These are phyloP conservation scores for Cadophora gregata DNA, from an alignment of 2,329 filamentous ascomycete genomes.

Conservation along the genomic window DNA sequence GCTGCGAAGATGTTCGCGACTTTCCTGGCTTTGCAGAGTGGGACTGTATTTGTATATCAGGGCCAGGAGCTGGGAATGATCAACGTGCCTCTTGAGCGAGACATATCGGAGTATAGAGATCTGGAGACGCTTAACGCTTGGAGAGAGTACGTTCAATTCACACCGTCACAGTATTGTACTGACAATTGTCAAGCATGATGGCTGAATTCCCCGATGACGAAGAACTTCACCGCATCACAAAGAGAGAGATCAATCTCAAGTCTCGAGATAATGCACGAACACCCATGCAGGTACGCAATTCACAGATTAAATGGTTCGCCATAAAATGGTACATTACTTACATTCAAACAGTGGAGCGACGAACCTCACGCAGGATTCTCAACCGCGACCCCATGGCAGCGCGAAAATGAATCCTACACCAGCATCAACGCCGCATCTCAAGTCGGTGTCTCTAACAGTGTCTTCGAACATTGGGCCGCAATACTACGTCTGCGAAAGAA, in stretches of 20 bases:
- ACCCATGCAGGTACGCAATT: constrained; percentile 58
- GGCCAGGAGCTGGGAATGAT: constrained; percentile 66
- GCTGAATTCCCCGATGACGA: constrained; percentile 46
- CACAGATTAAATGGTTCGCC: background rate
- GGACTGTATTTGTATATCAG: constrained; percentile 65
- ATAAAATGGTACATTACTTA: background rate
- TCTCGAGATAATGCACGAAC: constrained; percentile 73
- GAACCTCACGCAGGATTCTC: constrained; percentile 69
- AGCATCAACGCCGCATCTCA: constrained; percentile 68
- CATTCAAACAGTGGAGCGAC: constrained; percentile 60
- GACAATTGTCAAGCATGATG: constrained; percentile 42
- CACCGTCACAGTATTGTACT: background rate
- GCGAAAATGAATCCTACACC: constrained; percentile 66
- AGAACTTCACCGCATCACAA: constrained; percentile 47
- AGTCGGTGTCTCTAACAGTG: constrained; percentile 53
- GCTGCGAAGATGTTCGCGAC: constrained; percentile 61
- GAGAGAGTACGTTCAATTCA: constrained; percentile 42
- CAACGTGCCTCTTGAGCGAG: constrained; percentile 62
- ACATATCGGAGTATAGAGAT: constrained; percentile 71
- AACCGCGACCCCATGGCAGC: constrained; percentile 68
- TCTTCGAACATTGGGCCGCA: constrained; percentile 66
- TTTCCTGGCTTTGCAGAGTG: constrained; percentile 55
- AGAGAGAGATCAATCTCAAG: constrained; percentile 60
- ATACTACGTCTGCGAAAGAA: constrained; percentile 66
- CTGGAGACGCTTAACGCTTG: constrained; percentile 63